Evolutionary conservation across 495 filamentous ascomycete species (phyloP).

Genomic region (Aspergillus ellipticus): DNA sequence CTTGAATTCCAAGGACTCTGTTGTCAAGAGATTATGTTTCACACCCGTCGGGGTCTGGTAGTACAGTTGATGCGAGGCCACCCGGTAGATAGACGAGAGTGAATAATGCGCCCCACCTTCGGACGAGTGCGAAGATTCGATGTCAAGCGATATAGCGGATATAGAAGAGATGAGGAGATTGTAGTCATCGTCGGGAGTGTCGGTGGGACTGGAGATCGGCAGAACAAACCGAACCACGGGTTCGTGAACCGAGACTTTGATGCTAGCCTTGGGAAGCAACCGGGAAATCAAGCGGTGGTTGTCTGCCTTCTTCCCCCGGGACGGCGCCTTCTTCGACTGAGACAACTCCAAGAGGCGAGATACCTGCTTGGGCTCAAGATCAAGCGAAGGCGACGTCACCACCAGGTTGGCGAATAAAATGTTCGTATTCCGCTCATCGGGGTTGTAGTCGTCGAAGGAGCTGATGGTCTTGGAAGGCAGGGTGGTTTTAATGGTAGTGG

Average conservation of each 20-base stretch:
- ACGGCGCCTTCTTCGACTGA: slow-evolving; percentile 51
- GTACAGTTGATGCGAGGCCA: slow-evolving; percentile 87
- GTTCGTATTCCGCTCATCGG: slow-evolving; percentile 88
- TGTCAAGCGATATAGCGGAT: slow-evolving; percentile 85
- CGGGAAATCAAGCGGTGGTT: slow-evolving; percentile 77
- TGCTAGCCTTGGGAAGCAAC: slow-evolving; percentile 86
- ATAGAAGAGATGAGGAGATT: slow-evolving; percentile 92
- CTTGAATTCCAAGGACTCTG: slow-evolving; percentile 81
- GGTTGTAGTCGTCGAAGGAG: slow-evolving; percentile 66
- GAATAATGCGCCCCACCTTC: slow-evolving; percentile 84
- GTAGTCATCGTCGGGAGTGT: slow-evolving; percentile 60
- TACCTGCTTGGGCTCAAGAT: slow-evolving; percentile 90
- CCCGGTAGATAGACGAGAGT: slow-evolving; percentile 72
- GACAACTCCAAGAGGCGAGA: slow-evolving; percentile 78
- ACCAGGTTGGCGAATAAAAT: slow-evolving; percentile 95
- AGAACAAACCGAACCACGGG: slow-evolving; percentile 87
- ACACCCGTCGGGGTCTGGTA: slow-evolving; percentile 83
- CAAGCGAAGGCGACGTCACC: slow-evolving; percentile 89
- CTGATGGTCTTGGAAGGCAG: slow-evolving; percentile 92
- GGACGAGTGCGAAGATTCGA: slow-evolving; percentile 89
- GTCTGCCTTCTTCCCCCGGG: slow-evolving; percentile 42
- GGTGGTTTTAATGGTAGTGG: slow-evolving; percentile 90
- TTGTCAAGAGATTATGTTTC: slow-evolving; percentile 80
- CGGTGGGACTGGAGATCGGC: slow-evolving; percentile 64
- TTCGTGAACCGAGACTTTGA: slow-evolving; percentile 95